Evolutionary conservation across 345 rosid genomes (phyloP), one percentile per base, ranked within the genome.

Genomic region (Bruguiera gymnorhiza): DNA sequence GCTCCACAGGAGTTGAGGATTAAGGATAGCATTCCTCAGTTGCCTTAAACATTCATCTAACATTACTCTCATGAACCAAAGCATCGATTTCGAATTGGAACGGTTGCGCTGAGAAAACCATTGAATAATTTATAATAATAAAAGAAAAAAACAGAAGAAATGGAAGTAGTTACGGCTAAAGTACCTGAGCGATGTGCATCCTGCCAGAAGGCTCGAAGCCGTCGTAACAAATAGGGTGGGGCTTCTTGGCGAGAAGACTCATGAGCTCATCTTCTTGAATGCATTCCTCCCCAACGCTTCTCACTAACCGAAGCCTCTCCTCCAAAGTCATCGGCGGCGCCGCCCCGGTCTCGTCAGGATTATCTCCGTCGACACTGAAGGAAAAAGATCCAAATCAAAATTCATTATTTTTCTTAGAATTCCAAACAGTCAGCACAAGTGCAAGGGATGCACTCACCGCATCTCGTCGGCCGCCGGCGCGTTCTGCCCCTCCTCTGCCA

Each of bases 171-270:
- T n/a, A 8, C 26, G 11, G 2, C 1, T 13, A 56, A 82, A 82
- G 29, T n/a, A 77, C 98, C 93, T 94, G 97, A 74, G 98, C 97
- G 34, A 94, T 89, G 79, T 94, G 96, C 98, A 94, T 91, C 70
- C 92, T 81, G 39, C 96, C 96, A 7, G 98, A 91, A 54, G 98
- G 97, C 84, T 94, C 98, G 66, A 94, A 91, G 5, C 96, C 97
- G 59, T 94, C 97, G 36, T 94, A 94, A 81, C 97, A 89, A 77
- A 91, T 84, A 20, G 96, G 96, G 32, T 77, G 62, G 65, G 91
- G 85, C 74, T 94, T 94, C 70, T 91, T 86, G 30, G 87, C 65
- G 20, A 94, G 88, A 70, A 91, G 93, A 72, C 82, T 87, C 79
- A 78, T 43, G 43, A 94, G 81, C 70, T 94, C 96, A 60, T 87